Evolutionary conservation across 768 basidiomycete genomes (phyloP).

Genomic region (Calocybe cyanea): DNA sequence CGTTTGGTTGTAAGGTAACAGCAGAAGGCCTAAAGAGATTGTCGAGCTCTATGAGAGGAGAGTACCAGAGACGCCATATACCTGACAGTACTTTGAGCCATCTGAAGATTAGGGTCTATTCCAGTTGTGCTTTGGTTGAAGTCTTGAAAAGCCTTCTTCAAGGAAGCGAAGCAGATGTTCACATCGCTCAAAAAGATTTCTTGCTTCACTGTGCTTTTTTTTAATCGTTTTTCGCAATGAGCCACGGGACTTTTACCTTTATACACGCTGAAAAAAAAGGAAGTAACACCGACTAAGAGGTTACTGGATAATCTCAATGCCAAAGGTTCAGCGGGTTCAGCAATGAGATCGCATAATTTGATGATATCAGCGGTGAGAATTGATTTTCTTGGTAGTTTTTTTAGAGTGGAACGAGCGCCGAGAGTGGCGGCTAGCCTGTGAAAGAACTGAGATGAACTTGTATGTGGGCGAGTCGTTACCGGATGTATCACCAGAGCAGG

Average conservation of each 20-base stretch:
- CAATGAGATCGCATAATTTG: constrained; percentile 76
- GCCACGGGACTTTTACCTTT: constrained; percentile 50
- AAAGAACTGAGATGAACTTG: not conserved
- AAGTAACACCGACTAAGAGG: constrained; percentile 80
- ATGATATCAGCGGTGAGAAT: constrained; percentile 83
- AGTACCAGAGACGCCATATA: constrained; percentile 24
- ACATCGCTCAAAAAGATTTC: constrained; percentile 82
- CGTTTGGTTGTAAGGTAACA: constrained; percentile 52
- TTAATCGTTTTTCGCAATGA: not conserved
- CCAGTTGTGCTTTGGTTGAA: constrained; percentile 38
- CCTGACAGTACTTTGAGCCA: constrained; percentile 66
- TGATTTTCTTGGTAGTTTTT: constrained; percentile 76
- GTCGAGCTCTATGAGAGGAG: not conserved
- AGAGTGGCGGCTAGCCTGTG: constrained; percentile 87
- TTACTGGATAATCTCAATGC: constrained; percentile 86
- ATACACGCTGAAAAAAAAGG: constrained; percentile 28
- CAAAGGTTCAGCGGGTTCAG: constrained; percentile 80
- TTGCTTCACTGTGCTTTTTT: constrained; percentile 66
- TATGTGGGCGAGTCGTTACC: not conserved
- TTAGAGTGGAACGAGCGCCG: constrained; percentile 83
- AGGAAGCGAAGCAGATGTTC: constrained; percentile 65
- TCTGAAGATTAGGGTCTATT: constrained; percentile 56
- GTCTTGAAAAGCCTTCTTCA: constrained; percentile 78
- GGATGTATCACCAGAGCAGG: constrained; percentile 64
- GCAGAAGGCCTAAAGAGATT: constrained; percentile 36